Conservation (phyloP, 768 basidiomycete genomes). For the Nidula microcarpa region DNA sequence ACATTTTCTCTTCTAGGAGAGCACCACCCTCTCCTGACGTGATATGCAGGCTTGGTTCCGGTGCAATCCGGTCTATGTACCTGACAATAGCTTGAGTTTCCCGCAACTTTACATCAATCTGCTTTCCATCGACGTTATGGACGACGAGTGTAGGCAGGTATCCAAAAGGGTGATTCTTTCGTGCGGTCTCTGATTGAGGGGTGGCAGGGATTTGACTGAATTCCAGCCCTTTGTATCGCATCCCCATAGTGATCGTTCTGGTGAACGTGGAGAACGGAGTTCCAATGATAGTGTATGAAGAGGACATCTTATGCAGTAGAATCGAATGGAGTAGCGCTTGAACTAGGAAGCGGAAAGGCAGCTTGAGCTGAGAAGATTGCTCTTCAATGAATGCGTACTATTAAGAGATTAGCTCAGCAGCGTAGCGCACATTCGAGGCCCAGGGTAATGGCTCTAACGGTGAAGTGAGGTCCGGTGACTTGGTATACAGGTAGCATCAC, state of each 20-base stretch:
- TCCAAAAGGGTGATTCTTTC: constrained; percentile 24
- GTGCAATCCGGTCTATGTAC: constrained; percentile 25
- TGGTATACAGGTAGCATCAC: too few relatives aligned
- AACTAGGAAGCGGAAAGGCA: too few relatives aligned
- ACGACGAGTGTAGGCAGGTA: constrained; percentile 27
- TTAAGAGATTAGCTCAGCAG: too few relatives aligned
- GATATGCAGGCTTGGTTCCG: constrained; percentile 21
- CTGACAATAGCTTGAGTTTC: constrained; percentile 28
- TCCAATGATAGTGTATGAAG: constrained; percentile 21
- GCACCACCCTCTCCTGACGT: constrained; percentile 8
- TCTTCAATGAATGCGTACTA: too few relatives aligned
- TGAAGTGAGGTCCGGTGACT: too few relatives aligned
- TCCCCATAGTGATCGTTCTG: constrained; percentile 23
- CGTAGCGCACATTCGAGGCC: too few relatives aligned
- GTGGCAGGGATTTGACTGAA: constrained; percentile 17
- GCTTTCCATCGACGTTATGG: constrained; percentile 13
- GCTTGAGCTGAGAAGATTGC: too few relatives aligned
- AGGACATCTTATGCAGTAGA: too few relatives aligned
- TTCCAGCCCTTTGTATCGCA: constrained; percentile 22
- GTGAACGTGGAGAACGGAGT: constrained; percentile 32
- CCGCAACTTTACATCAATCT: constrained; percentile 17
- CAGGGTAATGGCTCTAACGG: too few relatives aligned
- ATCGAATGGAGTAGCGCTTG: too few relatives aligned
- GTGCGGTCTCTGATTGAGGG: constrained; percentile 16
- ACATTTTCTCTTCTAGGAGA: constrained; percentile 25